Evolutionary conservation across 768 basidiomycete genomes (phyloP).

Genomic region (Dentipellis sp.): DNA sequence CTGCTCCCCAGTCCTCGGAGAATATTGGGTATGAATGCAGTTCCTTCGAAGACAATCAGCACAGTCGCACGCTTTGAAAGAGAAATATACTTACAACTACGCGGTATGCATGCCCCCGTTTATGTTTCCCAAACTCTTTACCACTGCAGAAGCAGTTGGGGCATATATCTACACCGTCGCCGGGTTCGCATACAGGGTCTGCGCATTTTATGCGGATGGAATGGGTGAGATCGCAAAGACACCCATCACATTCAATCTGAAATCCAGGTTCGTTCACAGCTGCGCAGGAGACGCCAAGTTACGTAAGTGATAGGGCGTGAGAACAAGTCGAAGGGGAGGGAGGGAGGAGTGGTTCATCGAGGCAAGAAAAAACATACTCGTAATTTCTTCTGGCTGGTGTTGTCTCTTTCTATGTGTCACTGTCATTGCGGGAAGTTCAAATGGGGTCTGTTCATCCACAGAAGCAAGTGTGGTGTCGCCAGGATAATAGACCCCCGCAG

Average conservation of each 20-base stretch:
- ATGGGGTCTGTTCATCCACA: no score
- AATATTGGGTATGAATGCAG: conserved; percentile 96
- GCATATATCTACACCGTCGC: conserved; percentile 87
- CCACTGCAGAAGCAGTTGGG: conserved; percentile 89
- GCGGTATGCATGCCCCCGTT: conserved; percentile 81
- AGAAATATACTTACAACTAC: conserved; percentile 56
- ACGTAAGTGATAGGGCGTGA: conserved; percentile 22
- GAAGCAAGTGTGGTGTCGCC: no score
- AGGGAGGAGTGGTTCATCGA: conserved; percentile 10
- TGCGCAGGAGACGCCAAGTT: conserved; percentile 20
- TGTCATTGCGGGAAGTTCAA: conserved; percentile 34
- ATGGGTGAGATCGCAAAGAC: conserved; percentile 85
- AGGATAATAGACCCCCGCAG: no score
- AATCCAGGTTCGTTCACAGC: conserved; percentile 76
- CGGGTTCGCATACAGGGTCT: conserved; percentile 61
- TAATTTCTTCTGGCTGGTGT: conserved; percentile 54
- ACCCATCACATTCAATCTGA: conserved; percentile 78
- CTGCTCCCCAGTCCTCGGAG: conserved; percentile 92
- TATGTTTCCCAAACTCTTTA: conserved; percentile 81
- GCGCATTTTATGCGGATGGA: conserved; percentile 97
- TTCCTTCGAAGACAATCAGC: conserved; percentile 44
- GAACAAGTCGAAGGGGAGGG: conserved; percentile 13
- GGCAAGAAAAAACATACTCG: conserved; percentile 33
- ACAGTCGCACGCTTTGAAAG: not conserved
- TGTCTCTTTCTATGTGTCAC: conserved; percentile 60